These are phyloP conservation scores for Triticum urartu DNA, from an alignment of 176 grass and related monocot species.

Conservation along the genomic window DNA sequence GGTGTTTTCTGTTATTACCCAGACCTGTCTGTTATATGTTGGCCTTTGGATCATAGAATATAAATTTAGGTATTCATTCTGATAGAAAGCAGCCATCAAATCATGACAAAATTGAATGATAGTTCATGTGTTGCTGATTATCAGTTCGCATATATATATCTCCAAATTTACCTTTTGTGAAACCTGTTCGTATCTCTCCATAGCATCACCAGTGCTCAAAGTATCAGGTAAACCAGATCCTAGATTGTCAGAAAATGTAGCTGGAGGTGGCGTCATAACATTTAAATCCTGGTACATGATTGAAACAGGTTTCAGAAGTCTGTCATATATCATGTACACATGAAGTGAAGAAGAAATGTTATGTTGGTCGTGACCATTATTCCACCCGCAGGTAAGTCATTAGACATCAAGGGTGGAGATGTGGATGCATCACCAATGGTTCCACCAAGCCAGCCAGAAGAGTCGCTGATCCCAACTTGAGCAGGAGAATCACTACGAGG, in stretches of 20 bases:
- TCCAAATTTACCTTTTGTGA: slow-evolving; percentile 66
- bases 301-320: slow-evolving; percentile 42
- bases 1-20: background rate
- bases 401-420: slow-evolving; percentile 43
- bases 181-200: slow-evolving; percentile 76
- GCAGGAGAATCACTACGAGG: slow-evolving; percentile 41
- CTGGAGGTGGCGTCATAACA: slow-evolving; percentile 42
- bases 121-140: background rate
- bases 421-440: slow-evolving; percentile 36
- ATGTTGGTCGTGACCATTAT: slow-evolving; percentile 34
- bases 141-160: background rate
- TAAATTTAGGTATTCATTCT: background rate
- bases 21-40: background rate
- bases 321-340: background rate
- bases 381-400: slow-evolving; percentile 41
- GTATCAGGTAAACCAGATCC: slow-evolving; percentile 66
- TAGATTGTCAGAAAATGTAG: slow-evolving; percentile 41
- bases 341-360: slow-evolving; percentile 4
- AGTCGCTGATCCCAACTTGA: slow-evolving; percentile 38
- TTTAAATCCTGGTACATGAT: slow-evolving; percentile 56
- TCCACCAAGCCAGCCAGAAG: slow-evolving; percentile 43
- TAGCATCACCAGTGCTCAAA: slow-evolving; percentile 70
- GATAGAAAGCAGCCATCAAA: background rate
- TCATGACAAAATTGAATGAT: background rate
- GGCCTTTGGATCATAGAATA: background rate